These are phyloP conservation scores for Syncephalis fuscata DNA, from an alignment of 371 early-diverging fungal genomes.

Conservation along the genomic window DNA sequence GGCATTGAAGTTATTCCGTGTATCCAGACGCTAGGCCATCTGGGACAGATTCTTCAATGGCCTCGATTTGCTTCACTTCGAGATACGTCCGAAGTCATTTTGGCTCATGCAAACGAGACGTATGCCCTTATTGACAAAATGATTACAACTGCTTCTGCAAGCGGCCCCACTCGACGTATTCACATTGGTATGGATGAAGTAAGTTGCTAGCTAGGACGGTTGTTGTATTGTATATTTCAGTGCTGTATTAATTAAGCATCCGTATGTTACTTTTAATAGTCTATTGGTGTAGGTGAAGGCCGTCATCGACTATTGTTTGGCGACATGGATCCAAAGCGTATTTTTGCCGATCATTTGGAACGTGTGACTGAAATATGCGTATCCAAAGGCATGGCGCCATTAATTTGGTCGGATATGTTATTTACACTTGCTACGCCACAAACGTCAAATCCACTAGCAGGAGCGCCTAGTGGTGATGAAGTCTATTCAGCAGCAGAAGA, in stretches of 20 bases:
- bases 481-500: no score
- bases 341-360: constrained; percentile 61
- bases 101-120: constrained; percentile 50
- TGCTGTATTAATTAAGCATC: background rate
- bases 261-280: constrained; percentile 11
- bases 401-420: constrained; percentile 71
- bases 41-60: constrained; percentile 83
- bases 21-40: constrained; percentile 78
- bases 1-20: constrained; percentile 83
- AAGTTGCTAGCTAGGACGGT: background rate
- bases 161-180: constrained; percentile 55
- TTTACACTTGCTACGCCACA: no score
- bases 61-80: constrained; percentile 55
- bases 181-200: constrained; percentile 81
- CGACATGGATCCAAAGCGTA: constrained; percentile 43
- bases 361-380: constrained; percentile 53
- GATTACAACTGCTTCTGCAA: constrained; percentile 39
- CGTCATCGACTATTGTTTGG: constrained; percentile 59
- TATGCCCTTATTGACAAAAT: constrained; percentile 62
- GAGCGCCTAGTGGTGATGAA: no score
- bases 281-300: constrained; percentile 73
- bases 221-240: no score
- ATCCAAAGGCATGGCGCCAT: constrained; percentile 37
- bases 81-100: constrained; percentile 64
- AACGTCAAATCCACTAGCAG: no score